Conservation (phyloP, 331 rosid species). For the Arachis monticola region DNA sequence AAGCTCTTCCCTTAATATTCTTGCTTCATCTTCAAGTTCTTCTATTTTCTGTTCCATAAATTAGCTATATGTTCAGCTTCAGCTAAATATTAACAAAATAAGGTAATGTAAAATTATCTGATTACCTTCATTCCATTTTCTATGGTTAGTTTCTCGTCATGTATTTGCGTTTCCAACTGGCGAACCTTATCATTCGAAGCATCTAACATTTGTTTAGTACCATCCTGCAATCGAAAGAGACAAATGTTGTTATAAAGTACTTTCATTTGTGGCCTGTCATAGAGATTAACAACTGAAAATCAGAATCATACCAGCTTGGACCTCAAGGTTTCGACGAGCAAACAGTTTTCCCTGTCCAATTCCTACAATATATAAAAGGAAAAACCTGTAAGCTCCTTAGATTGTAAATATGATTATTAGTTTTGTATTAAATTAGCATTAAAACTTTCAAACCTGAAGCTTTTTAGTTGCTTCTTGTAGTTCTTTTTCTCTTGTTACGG, state of each 20-base stretch:
- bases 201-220: constrained; percentile 79
- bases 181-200: constrained; percentile 81
- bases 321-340: constrained; percentile 76
- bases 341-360: constrained; percentile 72
- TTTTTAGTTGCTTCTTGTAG: constrained; percentile 79
- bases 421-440: constrained; percentile 13
- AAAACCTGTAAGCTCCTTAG: constrained; percentile 20
- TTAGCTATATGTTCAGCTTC: constrained; percentile 36
- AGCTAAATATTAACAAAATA: constrained; percentile 33
- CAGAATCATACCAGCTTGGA: constrained; percentile 74
- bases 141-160: constrained; percentile 64
- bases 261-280: neutral
- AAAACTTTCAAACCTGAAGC: constrained; percentile 65
- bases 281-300: constrained; percentile 23
- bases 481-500: constrained; percentile 72
- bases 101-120: constrained; percentile 22
- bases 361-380: constrained; percentile 60
- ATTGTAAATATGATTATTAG: constrained; percentile 4
- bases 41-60: constrained; percentile 65
- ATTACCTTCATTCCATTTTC: constrained; percentile 70
- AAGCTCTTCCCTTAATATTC: constrained; percentile 64
- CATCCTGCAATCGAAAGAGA: constrained; percentile 67
- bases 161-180: constrained; percentile 76
- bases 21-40: constrained; percentile 64
- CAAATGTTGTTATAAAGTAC: constrained; percentile 6